Percentiles rank a stretch among this genome's conserved stretches.
These are phyloP conservation scores for Microthlaspi erraticum DNA, from an alignment of 345 rosid species.

Conservation along the genomic window DNA sequence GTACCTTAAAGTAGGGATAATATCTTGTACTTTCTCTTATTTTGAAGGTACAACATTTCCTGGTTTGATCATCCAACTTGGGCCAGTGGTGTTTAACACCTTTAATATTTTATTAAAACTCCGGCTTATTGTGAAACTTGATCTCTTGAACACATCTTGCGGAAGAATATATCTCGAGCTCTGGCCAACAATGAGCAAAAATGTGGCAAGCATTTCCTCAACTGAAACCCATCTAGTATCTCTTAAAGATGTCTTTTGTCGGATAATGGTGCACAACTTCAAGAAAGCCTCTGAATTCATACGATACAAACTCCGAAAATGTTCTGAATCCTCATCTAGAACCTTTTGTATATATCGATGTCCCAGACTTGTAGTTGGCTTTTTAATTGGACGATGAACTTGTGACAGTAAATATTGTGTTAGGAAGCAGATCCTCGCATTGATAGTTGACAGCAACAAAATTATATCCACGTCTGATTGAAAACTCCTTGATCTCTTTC, in stretches of 20 bases:
- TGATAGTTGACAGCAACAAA: background rate
- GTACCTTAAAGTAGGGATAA: too few species aligned
- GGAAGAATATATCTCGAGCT: background rate
- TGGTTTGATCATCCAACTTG: too few species aligned
- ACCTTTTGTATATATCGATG: background rate
- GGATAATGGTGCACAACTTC: background rate
- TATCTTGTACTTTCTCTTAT: too few species aligned
- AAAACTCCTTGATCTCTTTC: background rate
- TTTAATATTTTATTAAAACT: constrained; percentile 4
- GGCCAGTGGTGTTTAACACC: background rate
- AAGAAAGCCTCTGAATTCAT: background rate
- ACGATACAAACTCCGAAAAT: background rate
- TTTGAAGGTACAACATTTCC: too few species aligned
- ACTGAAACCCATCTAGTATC: too few species aligned
- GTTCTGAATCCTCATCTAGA: background rate
- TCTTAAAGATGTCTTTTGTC: too few species aligned
- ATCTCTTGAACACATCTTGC: background rate
- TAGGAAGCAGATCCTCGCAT: too few species aligned
- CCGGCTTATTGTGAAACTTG: background rate
- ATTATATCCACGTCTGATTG: background rate
- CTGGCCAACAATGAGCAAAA: too few species aligned
- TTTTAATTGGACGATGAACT: background rate
- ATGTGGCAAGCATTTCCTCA: too few species aligned
- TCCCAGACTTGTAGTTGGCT: background rate
- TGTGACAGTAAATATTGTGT: too few species aligned